These are phyloP conservation scores for Botrytis medusae DNA, from an alignment of 2,329 filamentous ascomycete species.

Conservation along the genomic window DNA sequence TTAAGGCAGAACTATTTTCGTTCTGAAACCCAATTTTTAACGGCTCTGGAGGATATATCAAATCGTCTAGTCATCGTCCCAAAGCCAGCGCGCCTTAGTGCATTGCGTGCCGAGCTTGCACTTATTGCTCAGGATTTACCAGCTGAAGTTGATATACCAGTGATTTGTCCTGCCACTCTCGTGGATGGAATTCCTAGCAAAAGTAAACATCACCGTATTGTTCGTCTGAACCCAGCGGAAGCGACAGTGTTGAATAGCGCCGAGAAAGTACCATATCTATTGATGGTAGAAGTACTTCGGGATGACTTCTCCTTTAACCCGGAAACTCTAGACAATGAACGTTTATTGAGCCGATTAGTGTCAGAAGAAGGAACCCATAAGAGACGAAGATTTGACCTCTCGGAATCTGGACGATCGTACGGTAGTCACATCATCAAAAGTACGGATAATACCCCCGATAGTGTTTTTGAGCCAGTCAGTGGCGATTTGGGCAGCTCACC, in stretches of 20 bases:
- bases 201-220: conserved; percentile 79
- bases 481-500: conserved; percentile 76
- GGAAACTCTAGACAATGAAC: conserved; percentile 69
- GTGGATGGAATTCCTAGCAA: conserved; percentile 71
- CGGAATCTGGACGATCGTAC: conserved; percentile 59
- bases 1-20: conserved; percentile 81
- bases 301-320: conserved; percentile 85
- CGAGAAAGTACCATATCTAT: conserved; percentile 79
- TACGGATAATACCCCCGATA: conserved; percentile 52
- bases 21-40: conserved; percentile 76
- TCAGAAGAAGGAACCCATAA: conserved; percentile 54
- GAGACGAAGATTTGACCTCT: conserved; percentile 65
- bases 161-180: conserved; percentile 75
- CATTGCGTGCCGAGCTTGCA: conserved; percentile 75
- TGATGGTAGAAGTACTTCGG: conserved; percentile 80
- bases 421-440: conserved; percentile 43
- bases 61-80: conserved; percentile 81
- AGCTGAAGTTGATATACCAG: conserved; percentile 79
- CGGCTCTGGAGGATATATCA: conserved; percentile 78
- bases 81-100: conserved; percentile 77
- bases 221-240: conserved; percentile 79
- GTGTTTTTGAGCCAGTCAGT: conserved; percentile 78
- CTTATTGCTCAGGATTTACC: conserved; percentile 79
- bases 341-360: conserved; percentile 58
- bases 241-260: conserved; percentile 84